Evolutionary conservation across 2,329 filamentous ascomycete species (phyloP), one percentile per base, ranked within the genome.

Genomic region (Beauveria bassiana): DNA sequence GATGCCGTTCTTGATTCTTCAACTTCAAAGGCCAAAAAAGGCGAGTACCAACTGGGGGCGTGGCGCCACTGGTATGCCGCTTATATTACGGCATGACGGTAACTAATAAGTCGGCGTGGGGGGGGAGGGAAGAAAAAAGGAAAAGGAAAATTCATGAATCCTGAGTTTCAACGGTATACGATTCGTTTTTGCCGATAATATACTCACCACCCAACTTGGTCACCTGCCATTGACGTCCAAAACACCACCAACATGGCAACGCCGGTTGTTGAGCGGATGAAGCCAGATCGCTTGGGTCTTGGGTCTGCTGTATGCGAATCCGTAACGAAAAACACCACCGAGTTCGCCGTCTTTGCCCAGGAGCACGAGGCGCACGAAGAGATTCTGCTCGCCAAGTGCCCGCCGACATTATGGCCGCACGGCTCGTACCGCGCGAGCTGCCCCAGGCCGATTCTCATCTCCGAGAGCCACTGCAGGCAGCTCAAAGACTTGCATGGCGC

Each of bases 401-500:
- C 68, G 2, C 66, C 61, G 18, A 59, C 67, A 3, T 40, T 70
- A 6, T 74, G 74, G 74, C 68, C 64, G 10, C 47, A 69, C 28
- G 66, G 62, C 5, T 71, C 69, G 14, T 71, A 72, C 51, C 59
- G 60, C 0, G 52, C 65, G 5, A 68, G 62, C 10, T 71, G 68
- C 38, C 72, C 73, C 12, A 68, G 70, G 3, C 75, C 75, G 1
- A 68, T 77, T 2, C 71, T 76, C 16, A 63, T 75, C 7, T 63
- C 66, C 3, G 50, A 65, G 1, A 54, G 70, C n/a, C 74, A 76
- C 9, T 64, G 72, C 20, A 40, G 65, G 18, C 70, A 72, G 47
- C 42, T 76, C 22, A 54, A 64, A 2, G 61, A 66, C 6, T 53
- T 77, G 5, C 71, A 72, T 18, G 66, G 69, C 9, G 68, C 71